A percentile compares a stretch with the other conserved stretches of the same genome.
These are phyloP conservation scores for Hamigera avellanea DNA, from an alignment of 495 filamentous ascomycete species.

Conservation along the genomic window DNA sequence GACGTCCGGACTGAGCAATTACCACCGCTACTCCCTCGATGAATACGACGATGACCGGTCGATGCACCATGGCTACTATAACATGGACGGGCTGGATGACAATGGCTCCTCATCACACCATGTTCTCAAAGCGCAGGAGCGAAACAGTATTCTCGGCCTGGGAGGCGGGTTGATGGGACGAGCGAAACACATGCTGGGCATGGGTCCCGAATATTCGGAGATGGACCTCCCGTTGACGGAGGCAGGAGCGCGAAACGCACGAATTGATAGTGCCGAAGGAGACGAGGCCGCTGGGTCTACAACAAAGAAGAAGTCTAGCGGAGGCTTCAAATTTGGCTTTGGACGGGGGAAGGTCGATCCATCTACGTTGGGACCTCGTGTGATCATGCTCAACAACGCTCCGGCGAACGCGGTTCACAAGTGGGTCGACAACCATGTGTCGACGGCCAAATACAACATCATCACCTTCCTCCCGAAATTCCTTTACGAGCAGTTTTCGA, in stretches of 20 bases:
- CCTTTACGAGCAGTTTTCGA: constrained; percentile 97
- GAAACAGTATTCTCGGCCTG: constrained; percentile 78
- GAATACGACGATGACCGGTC: constrained; percentile 70
- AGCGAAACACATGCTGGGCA: constrained; percentile 83
- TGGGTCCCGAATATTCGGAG: constrained; percentile 86
- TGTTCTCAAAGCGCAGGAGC: constrained; percentile 50
- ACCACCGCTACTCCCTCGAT: constrained; percentile 78
- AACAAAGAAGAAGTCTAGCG: constrained; percentile 47
- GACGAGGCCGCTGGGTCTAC: constrained; percentile 14
- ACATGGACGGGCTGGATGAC: constrained; percentile 40
- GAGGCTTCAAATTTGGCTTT: constrained; percentile 92
- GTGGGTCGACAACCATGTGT: constrained; percentile 92
- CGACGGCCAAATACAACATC: constrained; percentile 95
- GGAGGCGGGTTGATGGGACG: constrained; percentile 78
- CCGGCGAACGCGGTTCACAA: constrained; percentile 82
- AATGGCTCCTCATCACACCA: constrained; percentile 41
- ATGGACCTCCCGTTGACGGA: constrained; percentile 97
- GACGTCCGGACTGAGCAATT: constrained; percentile 72
- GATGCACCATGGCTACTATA: constrained; percentile 50
- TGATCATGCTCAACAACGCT: constrained; percentile 96
- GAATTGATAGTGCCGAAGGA: constrained; percentile 21
- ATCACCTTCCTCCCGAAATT: constrained; percentile 96
- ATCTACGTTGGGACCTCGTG: constrained; percentile 77
- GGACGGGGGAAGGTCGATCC: constrained; percentile 76
- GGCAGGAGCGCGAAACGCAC: constrained; percentile 41